These are phyloP conservation scores for Galerina marginata DNA, from an alignment of 768 basidiomycete species.

Conservation along the genomic window DNA sequence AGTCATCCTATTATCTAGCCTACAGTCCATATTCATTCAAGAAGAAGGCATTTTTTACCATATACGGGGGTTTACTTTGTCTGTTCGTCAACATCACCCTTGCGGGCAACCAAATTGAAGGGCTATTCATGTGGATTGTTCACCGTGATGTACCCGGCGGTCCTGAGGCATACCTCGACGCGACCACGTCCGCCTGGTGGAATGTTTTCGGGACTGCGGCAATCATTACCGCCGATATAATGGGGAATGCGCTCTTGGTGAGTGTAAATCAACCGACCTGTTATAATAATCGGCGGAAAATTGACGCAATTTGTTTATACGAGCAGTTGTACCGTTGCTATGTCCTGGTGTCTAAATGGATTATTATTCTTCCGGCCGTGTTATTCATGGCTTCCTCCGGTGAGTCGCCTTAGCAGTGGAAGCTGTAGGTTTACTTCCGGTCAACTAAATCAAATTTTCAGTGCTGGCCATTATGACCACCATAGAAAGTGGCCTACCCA, in stretches of 20 bases:
- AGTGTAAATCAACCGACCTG: no score
- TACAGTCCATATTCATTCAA: not conserved
- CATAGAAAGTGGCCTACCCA: constrained; percentile 7
- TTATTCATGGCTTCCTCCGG: not conserved
- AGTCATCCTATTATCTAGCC: constrained; percentile 7
- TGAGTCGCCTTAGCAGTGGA: not conserved
- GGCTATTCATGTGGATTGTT: constrained; percentile 2
- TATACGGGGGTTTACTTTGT: not conserved
- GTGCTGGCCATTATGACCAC: constrained; percentile 5
- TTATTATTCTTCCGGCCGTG: not conserved
- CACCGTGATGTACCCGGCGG: constrained; percentile 2
- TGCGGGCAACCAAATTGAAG: constrained; percentile 3
- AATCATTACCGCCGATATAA: not conserved
- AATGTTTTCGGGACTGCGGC: not conserved
- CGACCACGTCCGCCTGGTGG: not conserved
- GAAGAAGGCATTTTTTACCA: not conserved
- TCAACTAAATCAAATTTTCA: not conserved
- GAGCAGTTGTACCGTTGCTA: constrained; percentile 5
- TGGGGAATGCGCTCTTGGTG: constrained; percentile 7
- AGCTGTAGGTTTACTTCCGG: not conserved
- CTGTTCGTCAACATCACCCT: not conserved
- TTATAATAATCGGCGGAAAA: not conserved
- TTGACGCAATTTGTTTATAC: not conserved
- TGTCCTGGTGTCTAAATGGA: not conserved
- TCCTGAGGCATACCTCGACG: constrained; percentile 2